Percentiles rank a stretch among this genome's conserved stretches.
These are phyloP conservation scores for Schizonepeta tenuifolia DNA, from an alignment of 257 asterid genomes.

Conservation along the genomic window DNA sequence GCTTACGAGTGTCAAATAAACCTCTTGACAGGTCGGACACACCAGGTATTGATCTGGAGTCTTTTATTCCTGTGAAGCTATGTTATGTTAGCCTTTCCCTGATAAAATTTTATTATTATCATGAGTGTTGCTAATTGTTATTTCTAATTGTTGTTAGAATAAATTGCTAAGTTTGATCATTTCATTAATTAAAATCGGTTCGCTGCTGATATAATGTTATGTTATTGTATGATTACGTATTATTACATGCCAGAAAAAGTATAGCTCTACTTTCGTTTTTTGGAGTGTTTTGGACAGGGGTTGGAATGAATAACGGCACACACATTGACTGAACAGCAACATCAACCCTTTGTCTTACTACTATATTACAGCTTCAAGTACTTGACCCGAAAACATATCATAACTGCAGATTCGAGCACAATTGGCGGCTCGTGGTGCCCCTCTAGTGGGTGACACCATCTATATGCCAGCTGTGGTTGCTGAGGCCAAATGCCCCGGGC, in stretches of 20 bases:
- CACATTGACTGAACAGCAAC: conserved; percentile 7
- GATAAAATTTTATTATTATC: neutral
- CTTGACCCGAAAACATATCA: conserved; percentile 3
- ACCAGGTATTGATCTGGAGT: conserved; percentile 64
- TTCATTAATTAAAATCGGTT: neutral
- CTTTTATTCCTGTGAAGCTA: neutral
- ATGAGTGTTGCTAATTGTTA: neutral
- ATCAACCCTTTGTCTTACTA: neutral
- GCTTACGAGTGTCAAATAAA: conserved; percentile 88
- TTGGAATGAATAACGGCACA: neutral
- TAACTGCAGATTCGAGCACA: conserved; percentile 76
- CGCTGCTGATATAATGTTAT: neutral
- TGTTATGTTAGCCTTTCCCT: neutral
- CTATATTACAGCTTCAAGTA: neutral
- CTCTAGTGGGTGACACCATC: conserved; percentile 87
- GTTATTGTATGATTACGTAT: neutral
- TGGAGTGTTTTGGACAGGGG: neutral
- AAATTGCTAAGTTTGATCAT: neutral
- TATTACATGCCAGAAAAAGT: neutral
- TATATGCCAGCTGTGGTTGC: conserved; percentile 89
- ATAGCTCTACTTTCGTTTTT: neutral
- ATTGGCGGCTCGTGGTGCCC: conserved; percentile 82
- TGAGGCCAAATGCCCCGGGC: conserved; percentile 54
- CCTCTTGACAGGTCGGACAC: conserved; percentile 92
- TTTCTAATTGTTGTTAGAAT: neutral